Base-by-base conservation (phyloP, 164 flowering plant species). In the Aristolochia contorta region DNA sequence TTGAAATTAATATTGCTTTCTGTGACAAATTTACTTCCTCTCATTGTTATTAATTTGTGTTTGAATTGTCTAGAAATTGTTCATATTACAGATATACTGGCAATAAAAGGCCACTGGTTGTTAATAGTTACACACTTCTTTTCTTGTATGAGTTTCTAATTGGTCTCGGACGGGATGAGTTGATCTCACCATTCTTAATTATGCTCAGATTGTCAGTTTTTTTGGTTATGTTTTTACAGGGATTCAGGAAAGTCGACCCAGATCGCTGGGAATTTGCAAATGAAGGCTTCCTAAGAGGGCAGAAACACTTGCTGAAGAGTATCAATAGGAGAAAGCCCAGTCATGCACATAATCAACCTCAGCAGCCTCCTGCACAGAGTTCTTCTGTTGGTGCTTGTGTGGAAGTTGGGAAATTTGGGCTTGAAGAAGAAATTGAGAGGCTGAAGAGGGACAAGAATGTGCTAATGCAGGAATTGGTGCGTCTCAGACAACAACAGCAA, bases 221-320 rank as follows among this genome's bases (percentile, higher is more conserved):
- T 66, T 54, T 16, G 20, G 22, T 60, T 8, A 9, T 23, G 21
- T 41, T 20, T 33, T 19, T 57, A 62, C 84, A 92, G 98, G 98
- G 98, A 30, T 92, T 92, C 64, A 77, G 91, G 74, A 92, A 92
- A 73, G 96, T 92, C 66, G 96, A 92, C 77, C 96, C 98, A 23
- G 97, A 92, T 63, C 83, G 91, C 33, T 89, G 96, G 96, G 98
- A 92, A 71, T 92, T 92, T 68, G 98, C 98, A 48, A 92, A 92
- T 62, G 98, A 92, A 75, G 92, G 96, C 16, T 92, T 92, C 60
- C 64, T 92, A 60, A 79, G 90, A 72, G 96, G 94, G 65, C 91
- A 89, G 61, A 87, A 84, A 56, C 96, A 92, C 64, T 69, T 89
- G 60, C 78, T 92, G 54, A 87, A 69, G 74, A 84, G 49, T 53